Conservation (phyloP, 345 rosid species). For the Cochlearia excelsa region DNA sequence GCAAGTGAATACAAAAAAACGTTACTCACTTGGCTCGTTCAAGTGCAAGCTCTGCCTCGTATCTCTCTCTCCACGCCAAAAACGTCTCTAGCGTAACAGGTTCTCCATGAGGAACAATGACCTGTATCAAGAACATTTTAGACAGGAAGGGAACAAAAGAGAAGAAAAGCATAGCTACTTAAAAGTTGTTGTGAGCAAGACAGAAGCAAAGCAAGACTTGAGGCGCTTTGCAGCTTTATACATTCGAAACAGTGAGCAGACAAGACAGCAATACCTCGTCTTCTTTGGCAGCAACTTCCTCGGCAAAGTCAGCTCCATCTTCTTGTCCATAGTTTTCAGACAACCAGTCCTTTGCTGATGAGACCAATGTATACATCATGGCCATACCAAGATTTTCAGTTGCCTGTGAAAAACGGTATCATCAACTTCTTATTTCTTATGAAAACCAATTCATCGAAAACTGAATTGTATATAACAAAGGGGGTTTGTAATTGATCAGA, state of each 20-base stretch:
- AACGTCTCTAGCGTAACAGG: slow-evolving; percentile 91
- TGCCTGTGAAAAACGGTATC: slow-evolving; percentile 50
- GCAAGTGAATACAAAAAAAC: slow-evolving; percentile 9
- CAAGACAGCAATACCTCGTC: slow-evolving; percentile 61
- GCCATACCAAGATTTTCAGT: slow-evolving; percentile 97
- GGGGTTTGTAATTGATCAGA: background rate
- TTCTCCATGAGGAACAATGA: slow-evolving; percentile 95
- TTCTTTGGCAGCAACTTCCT: slow-evolving; percentile 60
- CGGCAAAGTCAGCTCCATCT: slow-evolving; percentile 39
- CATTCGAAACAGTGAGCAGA: slow-evolving; percentile 20
- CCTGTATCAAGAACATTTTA: slow-evolving; percentile 39
- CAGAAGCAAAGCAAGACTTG: slow-evolving; percentile 6
- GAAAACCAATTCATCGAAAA: slow-evolving; percentile 5
- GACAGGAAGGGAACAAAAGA: slow-evolving; percentile 11
- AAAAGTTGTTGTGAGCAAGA: background rate
- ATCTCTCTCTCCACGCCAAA: slow-evolving; percentile 94
- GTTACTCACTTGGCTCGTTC: slow-evolving; percentile 92
- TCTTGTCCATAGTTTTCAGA: slow-evolving; percentile 72
- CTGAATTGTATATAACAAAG: background rate
- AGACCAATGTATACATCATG: slow-evolving; percentile 83
- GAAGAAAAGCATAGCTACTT: slow-evolving; percentile 7
- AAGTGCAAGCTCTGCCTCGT: slow-evolving; percentile 94
- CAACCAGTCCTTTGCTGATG: slow-evolving; percentile 92
- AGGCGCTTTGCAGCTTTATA: slow-evolving; percentile 12
- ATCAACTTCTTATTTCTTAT: slow-evolving; percentile 9